Percentiles rank a stretch among this genome's conserved stretches.
Conservation (phyloP, 768 basidiomycete species). For the Lactarius sp. region DNA sequence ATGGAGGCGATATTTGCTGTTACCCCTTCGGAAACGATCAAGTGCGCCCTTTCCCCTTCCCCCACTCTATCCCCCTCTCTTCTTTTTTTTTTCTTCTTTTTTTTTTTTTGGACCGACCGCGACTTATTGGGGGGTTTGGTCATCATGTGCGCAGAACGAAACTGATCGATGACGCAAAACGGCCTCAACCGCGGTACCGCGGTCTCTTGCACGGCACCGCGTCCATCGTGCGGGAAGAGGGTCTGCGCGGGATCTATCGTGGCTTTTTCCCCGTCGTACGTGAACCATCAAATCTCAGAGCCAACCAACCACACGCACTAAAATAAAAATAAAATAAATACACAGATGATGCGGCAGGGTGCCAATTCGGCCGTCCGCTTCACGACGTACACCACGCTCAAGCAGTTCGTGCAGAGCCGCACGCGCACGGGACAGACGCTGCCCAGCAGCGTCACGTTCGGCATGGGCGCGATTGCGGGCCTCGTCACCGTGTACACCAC, state of each 20-base stretch:
- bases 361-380: conserved; percentile 96
- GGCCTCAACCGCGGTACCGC: conserved; percentile 76
- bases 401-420: conserved; percentile 86
- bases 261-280: conserved; percentile 91
- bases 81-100: neutral
- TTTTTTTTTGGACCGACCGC: neutral
- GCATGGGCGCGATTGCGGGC: conserved; percentile 89
- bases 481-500: conserved; percentile 92
- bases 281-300: conserved; percentile 21
- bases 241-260: conserved; percentile 78
- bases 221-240: conserved; percentile 80
- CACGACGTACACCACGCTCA: conserved; percentile 90
- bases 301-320: neutral
- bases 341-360: conserved; percentile 93
- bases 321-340: neutral
- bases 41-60: conserved; percentile 47
- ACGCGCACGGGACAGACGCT: conserved; percentile 78
- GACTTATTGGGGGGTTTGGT: neutral
- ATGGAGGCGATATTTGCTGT: conserved; percentile 91
- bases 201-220: conserved; percentile 83
- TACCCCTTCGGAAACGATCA: conserved; percentile 97
- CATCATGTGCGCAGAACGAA: conserved; percentile 64
- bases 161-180: conserved; percentile 90
- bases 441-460: conserved; percentile 87
- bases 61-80: neutral